Percentiles rank a stretch among this genome's conserved stretches.
These are phyloP conservation scores for Lizonia empirigonia DNA, from an alignment of 2,329 filamentous ascomycete species.

Conservation along the genomic window DNA sequence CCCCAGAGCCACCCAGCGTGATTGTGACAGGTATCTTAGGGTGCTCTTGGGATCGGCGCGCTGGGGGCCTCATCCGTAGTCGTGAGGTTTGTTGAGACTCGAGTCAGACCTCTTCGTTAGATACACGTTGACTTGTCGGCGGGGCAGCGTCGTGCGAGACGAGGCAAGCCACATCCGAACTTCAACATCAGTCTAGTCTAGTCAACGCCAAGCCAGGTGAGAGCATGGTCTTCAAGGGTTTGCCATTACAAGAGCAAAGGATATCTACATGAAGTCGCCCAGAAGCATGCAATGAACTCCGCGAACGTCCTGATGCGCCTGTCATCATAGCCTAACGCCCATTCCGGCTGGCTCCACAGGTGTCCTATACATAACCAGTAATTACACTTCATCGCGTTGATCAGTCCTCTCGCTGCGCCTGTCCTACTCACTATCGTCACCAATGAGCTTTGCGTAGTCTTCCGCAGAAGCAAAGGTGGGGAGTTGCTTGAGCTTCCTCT, in stretches of 20 bases:
- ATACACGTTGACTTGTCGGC: no score
- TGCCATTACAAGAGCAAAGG: constrained; percentile 37
- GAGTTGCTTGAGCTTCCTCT: constrained; percentile 83
- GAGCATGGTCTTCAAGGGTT: constrained; percentile 10
- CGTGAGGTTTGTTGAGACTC: no score
- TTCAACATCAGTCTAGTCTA: no score
- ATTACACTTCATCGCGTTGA: constrained; percentile 4
- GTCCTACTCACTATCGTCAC: constrained; percentile 51
- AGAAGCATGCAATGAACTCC: constrained; percentile 18
- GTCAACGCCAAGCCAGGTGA: no score
- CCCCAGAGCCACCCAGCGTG: no score
- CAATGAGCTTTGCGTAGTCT: constrained; percentile 88
- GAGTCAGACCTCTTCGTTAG: no score
- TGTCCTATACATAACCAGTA: constrained; percentile 12
- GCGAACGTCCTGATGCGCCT: constrained; percentile 16
- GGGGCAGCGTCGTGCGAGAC: no score
- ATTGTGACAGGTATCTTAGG: no score
- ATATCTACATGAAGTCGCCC: constrained; percentile 38
- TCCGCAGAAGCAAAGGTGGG: constrained; percentile 93
- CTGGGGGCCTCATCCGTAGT: no score
- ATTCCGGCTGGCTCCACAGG: constrained; percentile 18
- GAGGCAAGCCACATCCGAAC: no score
- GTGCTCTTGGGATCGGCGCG: no score
- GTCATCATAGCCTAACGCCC: constrained; percentile 21
- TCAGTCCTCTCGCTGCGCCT: neutral